A percentile compares a stretch with the other conserved stretches of the same genome.
Conservation (phyloP, 176 grass and related monocot genomes). For the Aegilops tauschii region DNA sequence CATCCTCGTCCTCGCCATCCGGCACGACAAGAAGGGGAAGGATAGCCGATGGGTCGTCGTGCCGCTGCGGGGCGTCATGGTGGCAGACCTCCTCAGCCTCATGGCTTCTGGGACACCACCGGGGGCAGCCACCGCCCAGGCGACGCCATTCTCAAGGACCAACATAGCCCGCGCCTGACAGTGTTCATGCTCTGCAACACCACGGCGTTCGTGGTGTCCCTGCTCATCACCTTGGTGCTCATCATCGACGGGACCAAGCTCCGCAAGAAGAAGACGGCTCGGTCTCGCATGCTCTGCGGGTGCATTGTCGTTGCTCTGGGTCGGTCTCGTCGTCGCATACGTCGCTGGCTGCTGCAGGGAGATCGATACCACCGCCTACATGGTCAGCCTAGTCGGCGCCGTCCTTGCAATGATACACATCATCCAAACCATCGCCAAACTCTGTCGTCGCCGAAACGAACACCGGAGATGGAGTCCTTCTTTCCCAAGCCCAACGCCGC, state of each 20-base stretch:
- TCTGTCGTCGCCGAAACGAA: no score
- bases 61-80: background rate
- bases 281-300: background rate
- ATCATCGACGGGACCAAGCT: background rate
- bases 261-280: background rate
- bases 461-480: no score
- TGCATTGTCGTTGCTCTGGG: background rate
- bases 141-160: background rate
- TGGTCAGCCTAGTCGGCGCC: background rate
- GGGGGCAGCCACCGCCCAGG: background rate
- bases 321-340: conserved; percentile 1
- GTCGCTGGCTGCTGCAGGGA: background rate
- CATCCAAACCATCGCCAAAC: background rate
- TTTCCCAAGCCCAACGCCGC: no score
- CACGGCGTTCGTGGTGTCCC: conserved; percentile 26
- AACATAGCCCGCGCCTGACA: background rate
- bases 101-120: conserved; percentile 10
- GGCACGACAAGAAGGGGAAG: background rate
- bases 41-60: background rate
- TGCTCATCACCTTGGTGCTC: conserved; percentile 24
- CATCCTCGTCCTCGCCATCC: conserved; percentile 10
- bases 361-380: background rate
- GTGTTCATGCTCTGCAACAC: conserved; percentile 33
- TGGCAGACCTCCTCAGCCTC: conserved; percentile 13
- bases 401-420: background rate